Conservation (phyloP, 2,329 filamentous ascomycete species). For the Berkeleyomyces rouxiae region DNA sequence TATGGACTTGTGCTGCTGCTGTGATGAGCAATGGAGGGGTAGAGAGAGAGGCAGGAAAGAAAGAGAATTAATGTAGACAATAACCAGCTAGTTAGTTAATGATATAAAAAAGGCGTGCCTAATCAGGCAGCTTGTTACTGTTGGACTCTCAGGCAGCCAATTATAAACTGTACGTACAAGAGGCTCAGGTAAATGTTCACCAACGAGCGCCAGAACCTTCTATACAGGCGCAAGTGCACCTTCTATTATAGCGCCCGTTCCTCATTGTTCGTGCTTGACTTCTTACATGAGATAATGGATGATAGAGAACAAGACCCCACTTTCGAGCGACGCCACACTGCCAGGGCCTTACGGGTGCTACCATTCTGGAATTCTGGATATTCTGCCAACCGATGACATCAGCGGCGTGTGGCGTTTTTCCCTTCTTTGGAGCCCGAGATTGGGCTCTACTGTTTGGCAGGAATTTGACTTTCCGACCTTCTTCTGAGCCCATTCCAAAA, state of each 20-base stretch:
- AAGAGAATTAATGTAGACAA: neutral
- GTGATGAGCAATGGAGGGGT: neutral
- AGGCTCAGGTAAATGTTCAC: neutral
- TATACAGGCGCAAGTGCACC: neutral
- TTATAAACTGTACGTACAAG: neutral
- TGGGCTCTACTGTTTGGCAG: neutral
- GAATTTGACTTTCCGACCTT: neutral
- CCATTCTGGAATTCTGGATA: neutral
- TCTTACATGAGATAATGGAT: no score
- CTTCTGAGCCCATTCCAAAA: neutral
- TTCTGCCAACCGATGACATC: neutral
- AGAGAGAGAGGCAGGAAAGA: neutral
- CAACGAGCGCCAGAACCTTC: neutral
- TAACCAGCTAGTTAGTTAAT: neutral
- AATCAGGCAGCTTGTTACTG: neutral
- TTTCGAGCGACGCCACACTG: no score
- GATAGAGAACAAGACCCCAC: no score
- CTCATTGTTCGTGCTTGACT: no score
- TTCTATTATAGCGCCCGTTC: no score
- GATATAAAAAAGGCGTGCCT: neutral
- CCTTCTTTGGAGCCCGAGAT: neutral
- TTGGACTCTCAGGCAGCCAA: neutral
- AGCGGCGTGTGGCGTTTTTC: neutral
- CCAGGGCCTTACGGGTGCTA: no score
- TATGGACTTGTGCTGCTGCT: no score